These are phyloP conservation scores for Marasmius oreades DNA, from an alignment of 1,284 basidiomycete genomes.

Conservation along the genomic window DNA sequence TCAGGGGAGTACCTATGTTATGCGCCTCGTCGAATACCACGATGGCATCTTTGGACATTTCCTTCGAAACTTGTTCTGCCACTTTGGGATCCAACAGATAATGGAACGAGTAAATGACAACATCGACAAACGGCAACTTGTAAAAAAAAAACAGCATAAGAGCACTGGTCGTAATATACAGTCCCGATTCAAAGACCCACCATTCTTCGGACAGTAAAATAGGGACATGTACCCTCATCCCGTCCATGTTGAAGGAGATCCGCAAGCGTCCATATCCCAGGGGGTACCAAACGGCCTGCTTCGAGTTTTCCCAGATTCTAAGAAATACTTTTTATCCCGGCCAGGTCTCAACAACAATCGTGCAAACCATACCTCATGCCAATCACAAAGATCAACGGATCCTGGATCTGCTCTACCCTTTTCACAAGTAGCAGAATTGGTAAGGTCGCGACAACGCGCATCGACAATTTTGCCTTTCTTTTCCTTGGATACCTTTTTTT, in stretches of 20 bases:
- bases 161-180: conserved; percentile 10
- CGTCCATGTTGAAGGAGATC: conserved; percentile 90
- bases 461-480: conserved; percentile 98
- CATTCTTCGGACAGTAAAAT: conserved; percentile 97
- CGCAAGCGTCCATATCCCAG: conserved; percentile 92
- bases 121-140: conserved; percentile 92
- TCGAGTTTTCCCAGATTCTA: conserved; percentile 63
- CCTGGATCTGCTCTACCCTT: conserved; percentile 87
- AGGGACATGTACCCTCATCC: conserved; percentile 88
- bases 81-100: conserved; percentile 99
- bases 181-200: conserved; percentile 35
- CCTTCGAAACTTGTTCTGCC: conserved; percentile 97
- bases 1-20: conserved; percentile 76
- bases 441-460: conserved; percentile 94
- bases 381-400: conserved; percentile 90
- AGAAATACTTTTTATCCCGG: not conserved
- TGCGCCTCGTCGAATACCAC: conserved; percentile 99
- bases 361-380: conserved; percentile 80
- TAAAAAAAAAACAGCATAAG: too few species aligned
- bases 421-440: conserved; percentile 82
- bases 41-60: conserved; percentile 96
- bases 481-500: conserved; percentile 87
- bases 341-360: not conserved
- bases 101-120: conserved; percentile 99
- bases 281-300: conserved; percentile 80